phyloP scores from a whole-genome alignment of 768 basidiomycete species.

The Lentinula boryana region DNA sequence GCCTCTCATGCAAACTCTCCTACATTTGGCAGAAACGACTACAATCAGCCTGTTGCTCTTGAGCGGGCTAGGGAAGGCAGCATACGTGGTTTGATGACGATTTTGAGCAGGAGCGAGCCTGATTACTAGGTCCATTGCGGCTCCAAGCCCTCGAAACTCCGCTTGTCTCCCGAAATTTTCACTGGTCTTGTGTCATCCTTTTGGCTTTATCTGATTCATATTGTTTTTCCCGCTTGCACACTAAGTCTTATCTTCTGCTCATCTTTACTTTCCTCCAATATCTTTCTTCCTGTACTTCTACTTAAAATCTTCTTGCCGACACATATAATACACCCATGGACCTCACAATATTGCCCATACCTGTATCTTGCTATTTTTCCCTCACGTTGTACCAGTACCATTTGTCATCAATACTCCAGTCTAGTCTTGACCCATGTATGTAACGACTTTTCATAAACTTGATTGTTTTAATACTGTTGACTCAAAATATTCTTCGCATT shows the following conservation, averaged over 20 bases:
- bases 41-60: neutral
- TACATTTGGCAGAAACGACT: neutral
- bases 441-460: no score
- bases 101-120: conserved; percentile 1
- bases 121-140: neutral
- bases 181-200: neutral
- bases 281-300: neutral
- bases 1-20: neutral
- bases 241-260: no score
- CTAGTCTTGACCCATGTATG: neutral
- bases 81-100: conserved; percentile 2
- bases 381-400: neutral
- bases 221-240: neutral
- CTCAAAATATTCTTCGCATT: no score
- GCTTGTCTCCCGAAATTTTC: neutral
- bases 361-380: neutral
- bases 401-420: neutral
- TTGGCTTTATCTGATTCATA: no score
- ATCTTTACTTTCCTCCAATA: neutral
- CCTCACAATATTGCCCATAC: neutral
- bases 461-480: no score
- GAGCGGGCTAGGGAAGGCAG: neutral
- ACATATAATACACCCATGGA: neutral
- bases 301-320: neutral
- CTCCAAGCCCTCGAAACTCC: neutral